Base-by-base conservation (phyloP, 179 eudicot species). In the Sideroxylon spinosum region DNA sequence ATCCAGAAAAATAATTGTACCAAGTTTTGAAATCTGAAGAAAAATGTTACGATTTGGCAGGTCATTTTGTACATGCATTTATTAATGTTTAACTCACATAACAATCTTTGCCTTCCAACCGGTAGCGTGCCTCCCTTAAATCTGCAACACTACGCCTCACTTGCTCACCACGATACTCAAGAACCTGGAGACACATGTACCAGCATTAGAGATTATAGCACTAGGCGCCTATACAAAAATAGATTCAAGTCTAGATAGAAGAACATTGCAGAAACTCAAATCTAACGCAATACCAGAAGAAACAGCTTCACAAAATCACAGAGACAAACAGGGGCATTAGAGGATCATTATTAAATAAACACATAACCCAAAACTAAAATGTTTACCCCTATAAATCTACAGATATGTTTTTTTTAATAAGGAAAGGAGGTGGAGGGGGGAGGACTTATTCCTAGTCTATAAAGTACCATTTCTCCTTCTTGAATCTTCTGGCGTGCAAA, bases 141-240 rank as follows among this genome's bases (percentile, higher is more conserved):
- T 96, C 99, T 71, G 98, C 99, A 85, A 96, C 86, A 79, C 90
- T 89, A 65, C 89, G 93, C 88, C 99, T 89, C 80, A 96, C 98
- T 78, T 92, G 92, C 89, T 94, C 98, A 74, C 99, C 99, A 68
- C 94, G 97, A 87, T 96, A 96, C 81, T 96, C 99, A 68, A 93
- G 78, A 76, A 93, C 93, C 98, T 95, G 89, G 59, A 78, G 71
- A 81, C 28, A 23, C 6, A 68, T 28, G 14, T 56, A 64, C 63
- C 71, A 76, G 14, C 22, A 23, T 23, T 26, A 71, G 28, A 77
- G 52, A 57, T 4, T 37, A 20, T n/a, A 49, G n/a, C 5, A 50
- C 28, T 44, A 2, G 59, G 44, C 1, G 44, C 25, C 20, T 46
- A 52, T 28, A 29, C 53, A 56, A 68, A 16, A 25, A 60, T 8